These are phyloP conservation scores for Camellia lanceoleosa DNA, from an alignment of 148 eudicot species.

Conservation along the genomic window DNA sequence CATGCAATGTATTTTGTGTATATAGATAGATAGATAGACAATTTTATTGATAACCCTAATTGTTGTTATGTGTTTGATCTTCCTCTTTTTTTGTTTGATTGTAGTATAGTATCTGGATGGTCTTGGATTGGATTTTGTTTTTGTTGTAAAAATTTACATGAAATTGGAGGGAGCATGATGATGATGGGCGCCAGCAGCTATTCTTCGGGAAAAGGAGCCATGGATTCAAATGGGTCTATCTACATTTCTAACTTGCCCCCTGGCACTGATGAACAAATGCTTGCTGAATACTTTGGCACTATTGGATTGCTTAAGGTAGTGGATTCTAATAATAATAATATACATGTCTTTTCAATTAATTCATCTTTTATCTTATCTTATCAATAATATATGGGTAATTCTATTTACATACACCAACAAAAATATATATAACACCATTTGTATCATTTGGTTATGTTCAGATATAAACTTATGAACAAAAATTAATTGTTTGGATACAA, in stretches of 20 bases:
- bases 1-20: too few relatives aligned
- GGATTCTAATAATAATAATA: neutral
- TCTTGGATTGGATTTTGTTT: conserved; percentile 6
- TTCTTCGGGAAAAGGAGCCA: conserved; percentile 58
- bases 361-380: neutral
- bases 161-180: conserved; percentile 59
- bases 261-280: conserved; percentile 86
- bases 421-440: too few relatives aligned
- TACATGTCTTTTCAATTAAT: neutral
- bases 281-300: conserved; percentile 88
- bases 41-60: too few relatives aligned
- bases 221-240: conserved; percentile 61
- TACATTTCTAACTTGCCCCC: conserved; percentile 88
- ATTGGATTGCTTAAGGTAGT: conserved; percentile 92
- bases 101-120: too few relatives aligned
- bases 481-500: too few relatives aligned
- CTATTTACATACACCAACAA: too few relatives aligned
- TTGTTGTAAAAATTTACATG: conserved; percentile 32
- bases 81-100: too few relatives aligned
- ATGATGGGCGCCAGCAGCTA: conserved; percentile 30
- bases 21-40: too few relatives aligned
- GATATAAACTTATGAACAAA: too few relatives aligned
- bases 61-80: too few relatives aligned
- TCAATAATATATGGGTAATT: too few relatives aligned
- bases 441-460: too few relatives aligned